phyloP scores from a whole-genome alignment of 495 filamentous ascomycete species.

The Hypoxylon trugodes region DNA sequence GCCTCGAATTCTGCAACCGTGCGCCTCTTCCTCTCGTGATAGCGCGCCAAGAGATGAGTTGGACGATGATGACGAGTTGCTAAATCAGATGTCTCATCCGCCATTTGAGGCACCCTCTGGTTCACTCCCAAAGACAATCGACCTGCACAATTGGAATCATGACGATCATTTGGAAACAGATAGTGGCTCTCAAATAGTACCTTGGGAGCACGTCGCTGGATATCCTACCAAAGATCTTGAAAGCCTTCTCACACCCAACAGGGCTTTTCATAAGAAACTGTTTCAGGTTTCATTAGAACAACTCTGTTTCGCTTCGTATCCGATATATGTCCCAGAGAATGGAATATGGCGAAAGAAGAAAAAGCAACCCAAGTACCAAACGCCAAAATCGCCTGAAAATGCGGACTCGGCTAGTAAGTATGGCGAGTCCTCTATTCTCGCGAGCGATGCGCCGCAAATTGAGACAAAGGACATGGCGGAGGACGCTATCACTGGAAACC shows the following conservation, averaged over 20 bases:
- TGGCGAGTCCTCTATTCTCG: constrained; percentile 26
- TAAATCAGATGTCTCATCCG: constrained; percentile 44
- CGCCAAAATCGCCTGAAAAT: constrained; percentile 44
- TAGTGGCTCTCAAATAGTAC: constrained; percentile 63
- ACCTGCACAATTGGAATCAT: constrained; percentile 63
- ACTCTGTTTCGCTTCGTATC: constrained; percentile 84
- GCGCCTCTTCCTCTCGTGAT: constrained; percentile 34
- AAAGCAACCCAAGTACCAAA: constrained; percentile 59
- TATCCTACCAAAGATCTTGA: constrained; percentile 81
- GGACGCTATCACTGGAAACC: constrained; percentile 46
- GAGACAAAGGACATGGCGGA: constrained; percentile 51
- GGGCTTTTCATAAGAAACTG: constrained; percentile 82
- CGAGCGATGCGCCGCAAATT: constrained; percentile 45
- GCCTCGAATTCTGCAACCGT: constrained; percentile 50
- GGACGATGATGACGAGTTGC: constrained; percentile 54
- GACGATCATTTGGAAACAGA: constrained; percentile 62
- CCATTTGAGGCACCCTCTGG: constrained; percentile 45
- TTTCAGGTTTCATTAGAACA: constrained; percentile 90
- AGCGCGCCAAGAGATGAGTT: constrained; percentile 48
- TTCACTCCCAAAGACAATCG: constrained; percentile 44
- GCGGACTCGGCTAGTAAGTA: constrained; percentile 22
- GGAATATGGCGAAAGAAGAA: constrained; percentile 86
- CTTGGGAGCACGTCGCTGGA: constrained; percentile 82
- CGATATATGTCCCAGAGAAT: constrained; percentile 85
- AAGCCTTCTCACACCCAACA: constrained; percentile 80